Base-by-base conservation (phyloP, 2,329 filamentous ascomycete species). In the Blastomyces silverae region DNA sequence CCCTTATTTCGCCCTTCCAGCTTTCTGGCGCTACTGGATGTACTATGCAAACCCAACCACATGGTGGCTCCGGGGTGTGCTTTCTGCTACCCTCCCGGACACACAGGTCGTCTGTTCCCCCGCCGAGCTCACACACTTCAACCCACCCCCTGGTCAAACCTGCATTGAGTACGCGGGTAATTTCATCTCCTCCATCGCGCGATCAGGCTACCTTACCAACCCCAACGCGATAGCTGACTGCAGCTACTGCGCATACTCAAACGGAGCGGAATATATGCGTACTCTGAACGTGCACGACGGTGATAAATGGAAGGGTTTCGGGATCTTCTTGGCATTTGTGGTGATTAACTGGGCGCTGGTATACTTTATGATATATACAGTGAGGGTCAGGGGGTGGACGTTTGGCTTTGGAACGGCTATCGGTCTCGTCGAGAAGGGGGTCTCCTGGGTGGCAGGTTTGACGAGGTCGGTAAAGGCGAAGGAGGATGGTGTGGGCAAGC, bases 1-100 rank as follows among this genome's bases (percentile, higher is more conserved):
- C 2, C 86, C 89, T 0, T 92, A 90, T 74, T 69, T 76, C 1
- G 78, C 81, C 66, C 79, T 92, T 42, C 84, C 85, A 0, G 84
- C 84, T 34, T 90, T 91, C 78, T 93, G 87, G 87, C 79, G 81
- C 50, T 89, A 88, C 77, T 90, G 87, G 85, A 62, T 76, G 31
- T 89, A 89, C 77, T 89, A 83, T 71, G 74, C 87, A 69, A 89
- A 88, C 72, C 88, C 88, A 0, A 81, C 82, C 0, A 90, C 87
- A 0, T 91, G 87, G 78, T 89, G 87, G 85, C 85, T 91, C 64
- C 84, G 86, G 56, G 89, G 89, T 63, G 82, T 91, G 13, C 80
- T 92, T 3, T 82, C 86, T 0, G 84, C 86, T 6, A 85, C 87
- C 0, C 77, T 91, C 1, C 76, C 83, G 28, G 77, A 79, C 13